Conservation (phyloP, 495 filamentous ascomycete species). For the Xylaria castorea region DNA sequence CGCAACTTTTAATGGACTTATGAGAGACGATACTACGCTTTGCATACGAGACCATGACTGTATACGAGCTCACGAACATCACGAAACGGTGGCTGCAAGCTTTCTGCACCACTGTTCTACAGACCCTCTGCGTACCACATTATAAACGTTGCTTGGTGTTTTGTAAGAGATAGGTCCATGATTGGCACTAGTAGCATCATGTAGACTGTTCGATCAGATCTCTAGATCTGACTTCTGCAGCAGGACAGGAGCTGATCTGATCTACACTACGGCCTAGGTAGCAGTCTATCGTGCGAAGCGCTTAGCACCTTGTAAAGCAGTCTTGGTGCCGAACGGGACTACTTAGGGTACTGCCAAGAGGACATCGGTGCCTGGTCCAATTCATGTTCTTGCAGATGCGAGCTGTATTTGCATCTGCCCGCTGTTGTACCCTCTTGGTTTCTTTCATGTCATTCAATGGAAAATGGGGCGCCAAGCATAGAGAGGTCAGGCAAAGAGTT, state of each 20-base stretch:
- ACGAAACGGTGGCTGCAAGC: background rate
- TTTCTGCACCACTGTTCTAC: background rate
- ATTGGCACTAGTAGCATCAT: background rate
- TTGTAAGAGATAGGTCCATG: background rate
- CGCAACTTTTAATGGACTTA: slow-evolving; percentile 90
- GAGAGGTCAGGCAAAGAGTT: background rate
- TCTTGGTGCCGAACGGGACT: background rate
- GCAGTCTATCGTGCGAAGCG: background rate
- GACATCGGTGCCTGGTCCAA: background rate
- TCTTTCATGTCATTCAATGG: background rate
- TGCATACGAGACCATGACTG: slow-evolving; percentile 6
- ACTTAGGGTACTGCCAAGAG: background rate
- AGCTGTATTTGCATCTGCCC: background rate
- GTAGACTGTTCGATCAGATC: background rate
- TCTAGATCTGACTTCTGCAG: background rate
- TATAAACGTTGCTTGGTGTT: slow-evolving; percentile 1
- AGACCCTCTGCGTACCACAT: background rate
- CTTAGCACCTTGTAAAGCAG: background rate
- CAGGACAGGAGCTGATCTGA: slow-evolving; percentile 6
- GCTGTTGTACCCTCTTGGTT: background rate
- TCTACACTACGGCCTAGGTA: background rate
- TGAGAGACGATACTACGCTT: slow-evolving; percentile 39
- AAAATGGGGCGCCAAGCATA: background rate
- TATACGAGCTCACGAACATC: slow-evolving; percentile 6
- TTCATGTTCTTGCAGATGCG: background rate